A percentile compares a stretch with the other conserved stretches of the same genome.
Evolutionary conservation across 2,329 filamentous ascomycete genomes (phyloP).

Genomic region (Diplodia scrobiculata): DNA sequence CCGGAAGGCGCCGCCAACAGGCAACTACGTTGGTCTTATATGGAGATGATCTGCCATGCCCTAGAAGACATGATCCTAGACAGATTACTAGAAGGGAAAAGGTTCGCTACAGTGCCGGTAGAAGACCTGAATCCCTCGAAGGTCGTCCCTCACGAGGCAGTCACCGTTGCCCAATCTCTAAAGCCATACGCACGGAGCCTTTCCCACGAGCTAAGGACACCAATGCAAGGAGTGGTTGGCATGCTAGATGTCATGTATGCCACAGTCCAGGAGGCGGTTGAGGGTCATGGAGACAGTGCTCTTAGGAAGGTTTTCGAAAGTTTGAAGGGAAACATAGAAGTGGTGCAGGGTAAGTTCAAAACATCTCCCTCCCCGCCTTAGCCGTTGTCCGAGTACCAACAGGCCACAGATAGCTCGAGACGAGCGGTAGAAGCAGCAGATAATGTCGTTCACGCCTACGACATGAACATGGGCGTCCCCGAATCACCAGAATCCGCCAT

Average conservation of each 20-base stretch:
- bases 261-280: conserved; percentile 67
- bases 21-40: conserved; percentile 64
- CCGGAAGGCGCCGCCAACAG: conserved; percentile 60
- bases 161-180: conserved; percentile 64
- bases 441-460: conserved; percentile 74
- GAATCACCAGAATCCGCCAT: conserved; percentile 58
- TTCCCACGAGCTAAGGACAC: conserved; percentile 71
- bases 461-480: conserved; percentile 74
- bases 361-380: background rate
- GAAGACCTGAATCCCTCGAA: conserved; percentile 38
- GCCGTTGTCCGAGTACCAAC: conserved; percentile 28
- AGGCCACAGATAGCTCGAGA: conserved; percentile 63
- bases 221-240: conserved; percentile 74
- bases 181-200: conserved; percentile 72
- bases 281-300: conserved; percentile 55
- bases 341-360: conserved; percentile 61
- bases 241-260: conserved; percentile 78
- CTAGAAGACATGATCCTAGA: conserved; percentile 67
- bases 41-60: conserved; percentile 68
- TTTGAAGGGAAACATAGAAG: conserved; percentile 69
- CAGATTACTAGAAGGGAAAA: conserved; percentile 57
- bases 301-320: conserved; percentile 61
- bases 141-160: conserved; percentile 58
- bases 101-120: conserved; percentile 42
- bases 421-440: conserved; percentile 73